phyloP scores from a whole-genome alignment of 768 basidiomycete species.

The Agaricus subrufescens region DNA sequence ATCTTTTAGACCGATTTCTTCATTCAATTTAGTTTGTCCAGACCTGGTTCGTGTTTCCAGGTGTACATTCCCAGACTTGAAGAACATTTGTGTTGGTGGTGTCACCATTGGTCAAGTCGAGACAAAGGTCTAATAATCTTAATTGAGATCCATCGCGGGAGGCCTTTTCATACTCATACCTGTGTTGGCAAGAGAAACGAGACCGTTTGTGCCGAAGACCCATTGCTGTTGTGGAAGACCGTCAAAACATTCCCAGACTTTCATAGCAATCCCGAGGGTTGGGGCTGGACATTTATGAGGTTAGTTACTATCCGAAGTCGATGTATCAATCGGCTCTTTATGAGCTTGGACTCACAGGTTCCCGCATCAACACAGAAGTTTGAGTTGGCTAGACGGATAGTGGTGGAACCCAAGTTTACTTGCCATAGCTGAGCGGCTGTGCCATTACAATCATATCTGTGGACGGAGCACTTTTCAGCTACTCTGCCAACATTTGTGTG shows the following conservation, averaged over 20 bases:
- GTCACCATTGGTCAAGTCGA: slow-evolving; percentile 26
- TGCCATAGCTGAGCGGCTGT: slow-evolving; percentile 26
- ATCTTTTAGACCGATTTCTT: background rate
- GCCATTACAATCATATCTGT: slow-evolving; percentile 29
- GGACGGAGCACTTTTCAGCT: background rate
- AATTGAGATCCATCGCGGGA: background rate
- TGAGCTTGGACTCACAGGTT: slow-evolving; percentile 16
- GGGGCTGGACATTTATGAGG: slow-evolving; percentile 14
- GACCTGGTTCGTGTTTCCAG: slow-evolving; percentile 23
- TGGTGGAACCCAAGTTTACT: slow-evolving; percentile 18
- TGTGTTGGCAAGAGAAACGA: slow-evolving; percentile 16
- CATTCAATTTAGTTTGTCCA: slow-evolving; percentile 21
- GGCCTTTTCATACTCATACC: slow-evolving; percentile 11
- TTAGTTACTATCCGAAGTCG: background rate
- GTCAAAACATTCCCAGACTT: slow-evolving; percentile 27
- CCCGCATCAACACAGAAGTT: slow-evolving; percentile 32
- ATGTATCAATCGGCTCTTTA: background rate
- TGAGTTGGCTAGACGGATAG: slow-evolving; percentile 21
- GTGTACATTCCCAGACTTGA: slow-evolving; percentile 24
- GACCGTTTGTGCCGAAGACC: slow-evolving; percentile 18
- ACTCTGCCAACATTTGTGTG: no score
- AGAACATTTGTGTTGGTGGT: slow-evolving; percentile 21
- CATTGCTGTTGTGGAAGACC: slow-evolving; percentile 25
- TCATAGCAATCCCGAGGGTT: slow-evolving; percentile 20
- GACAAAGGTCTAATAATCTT: slow-evolving; percentile 16